Base-by-base conservation (phyloP, 768 basidiomycete species). In the Terana coerulea region DNA sequence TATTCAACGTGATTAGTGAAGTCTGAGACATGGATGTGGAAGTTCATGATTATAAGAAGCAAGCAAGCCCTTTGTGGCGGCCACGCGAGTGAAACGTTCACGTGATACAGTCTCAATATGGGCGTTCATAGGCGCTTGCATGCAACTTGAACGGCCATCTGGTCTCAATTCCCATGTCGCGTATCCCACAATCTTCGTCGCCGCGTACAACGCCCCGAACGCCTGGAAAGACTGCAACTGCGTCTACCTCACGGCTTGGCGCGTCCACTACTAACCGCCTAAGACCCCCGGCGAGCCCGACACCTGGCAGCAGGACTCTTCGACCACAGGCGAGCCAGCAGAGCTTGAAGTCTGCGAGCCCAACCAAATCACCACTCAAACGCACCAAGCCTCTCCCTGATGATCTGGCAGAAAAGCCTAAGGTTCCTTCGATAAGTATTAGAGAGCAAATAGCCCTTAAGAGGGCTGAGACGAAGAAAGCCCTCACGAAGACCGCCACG, bases 401-500 rank as follows among this genome's bases (percentile, higher is more conserved):
- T 6, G 61, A 61, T 22, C 42, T 60, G 6, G 64, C 58, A 30
- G 51, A 76, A 15, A 28, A 26, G 17, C 57, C 70, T 14, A 74
- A 67, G 47, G 0, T 37, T 34, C 61, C 69, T 15, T 56, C 64
- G 31, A 52, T 78, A 26, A 88, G 77, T 61, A 76, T 91, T 55
- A 83, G 83, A 59, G 90, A 90, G 55, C 85, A 83, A 12, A 90
- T 92, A 62, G 89, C 89, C 2, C 70, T 88, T 39, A 88, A 80
- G 55, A 75, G 89, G 36, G 88, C 89, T 0, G 86, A 90, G 61
- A 86, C 83, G 0, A 89, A 84, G 70, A 91, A 88, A 60, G 70
- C 74, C 2, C 48, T 56, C 6, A 40, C 57, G 42, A 51, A 43
- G 66, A 72, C 41, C 36, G 26, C 11, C 33, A 54, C 41, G 49